Evolutionary conservation across 371 early-diverging fungal genomes (phyloP), one percentile per base, ranked within the genome.

Genomic region (Entomophthora muscae): DNA sequence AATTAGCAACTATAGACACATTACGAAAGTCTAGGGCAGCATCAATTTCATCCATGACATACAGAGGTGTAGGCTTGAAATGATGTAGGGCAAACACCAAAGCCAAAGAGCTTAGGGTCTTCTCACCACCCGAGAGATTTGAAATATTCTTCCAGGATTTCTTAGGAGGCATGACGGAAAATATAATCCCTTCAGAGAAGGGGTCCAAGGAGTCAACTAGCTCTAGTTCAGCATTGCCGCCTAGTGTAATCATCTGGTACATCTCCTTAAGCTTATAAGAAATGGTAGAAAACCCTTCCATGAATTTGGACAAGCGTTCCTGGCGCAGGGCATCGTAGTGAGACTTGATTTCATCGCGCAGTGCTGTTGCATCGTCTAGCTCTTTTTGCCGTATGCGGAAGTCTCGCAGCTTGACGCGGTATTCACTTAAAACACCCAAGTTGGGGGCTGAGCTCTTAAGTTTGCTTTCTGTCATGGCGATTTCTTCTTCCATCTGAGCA

Each of bases 11-110:
- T 71, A 99, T 95, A 30, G 96, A 93, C 7, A 99, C 99, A 74
- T 99, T 99, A 65, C 98, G 86, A 77, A 97, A 99, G 73, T 99
- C 99, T 52, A 99, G 77, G 1, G 99, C 99, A 0, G 99, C 99
- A 73, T 99, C 99, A 68, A 99, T 99, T 75, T 99, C 99, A 76
- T 99, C 99, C 99, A 99, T 98, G 23, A 99, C 93, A 75, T 99
- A 99, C 24, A 99, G 77, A 17, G 99, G 98, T 10, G 98, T 98
- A 1, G 99, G 99, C 68, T 94, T 95, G 81, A 88, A 99, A 72
- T 93, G 96, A 73, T 99, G 99, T 57, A 99, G 80, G 0, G 99
- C 99, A 83, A 99, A 99, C 13, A 99, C 98, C 33, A 99, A 81
- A 1, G 99, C 96, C 33, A 99, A 78, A 22, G 98, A 98, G 70